Base-by-base conservation (phyloP, 306 rosid species). In the Quillaja saponaria region DNA sequence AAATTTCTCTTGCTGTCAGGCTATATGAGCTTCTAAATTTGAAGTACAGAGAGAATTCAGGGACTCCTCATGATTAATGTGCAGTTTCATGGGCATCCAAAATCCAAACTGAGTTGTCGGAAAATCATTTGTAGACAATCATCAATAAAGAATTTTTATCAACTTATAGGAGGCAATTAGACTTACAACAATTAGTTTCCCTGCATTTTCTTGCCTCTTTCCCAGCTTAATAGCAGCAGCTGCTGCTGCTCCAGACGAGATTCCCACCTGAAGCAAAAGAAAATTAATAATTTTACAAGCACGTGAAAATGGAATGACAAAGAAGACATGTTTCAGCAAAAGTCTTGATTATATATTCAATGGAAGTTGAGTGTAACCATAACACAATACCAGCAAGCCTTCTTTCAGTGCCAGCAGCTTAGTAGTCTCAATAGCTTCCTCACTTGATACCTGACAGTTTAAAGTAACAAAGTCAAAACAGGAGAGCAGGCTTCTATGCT, bases 181-280 rank as follows among this genome's bases (percentile, higher is more conserved):
- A 6, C 95, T 76, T 64, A 78, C 91, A 61, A 74, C 87, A 59
- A 86, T 84, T 52, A 90, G 95, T 64, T 85, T 90, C 61, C 94
- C 95, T 10, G 81, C 84, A 71, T 81, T 75, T 76, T 87, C 97
- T 10, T 77, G 84, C 76, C 76, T 82, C 77, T 76, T 85, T 17
- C 82, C 97, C 66, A 90, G 13, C 70, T 73, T 80, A 5, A 90
- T 62, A 35, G 87, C 90, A 20, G 88, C 95, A 0, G 85, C 88
- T 3, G 92, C 75, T 1, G 92, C 90, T n/a, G 94, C 95, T 57
- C 97, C 90, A 5, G 97, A 90, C 47, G 97, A 90, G 63, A 90
- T 76, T 37, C 95, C 94, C 72, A 85, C 80, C 95, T 87, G n/a
- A n/a, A n/a, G 68, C 69, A 72, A 51, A 65, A 76, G 3, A n/a